Base-by-base conservation (phyloP, 2,329 filamentous ascomycete species). In the Zasmidium cellare region DNA sequence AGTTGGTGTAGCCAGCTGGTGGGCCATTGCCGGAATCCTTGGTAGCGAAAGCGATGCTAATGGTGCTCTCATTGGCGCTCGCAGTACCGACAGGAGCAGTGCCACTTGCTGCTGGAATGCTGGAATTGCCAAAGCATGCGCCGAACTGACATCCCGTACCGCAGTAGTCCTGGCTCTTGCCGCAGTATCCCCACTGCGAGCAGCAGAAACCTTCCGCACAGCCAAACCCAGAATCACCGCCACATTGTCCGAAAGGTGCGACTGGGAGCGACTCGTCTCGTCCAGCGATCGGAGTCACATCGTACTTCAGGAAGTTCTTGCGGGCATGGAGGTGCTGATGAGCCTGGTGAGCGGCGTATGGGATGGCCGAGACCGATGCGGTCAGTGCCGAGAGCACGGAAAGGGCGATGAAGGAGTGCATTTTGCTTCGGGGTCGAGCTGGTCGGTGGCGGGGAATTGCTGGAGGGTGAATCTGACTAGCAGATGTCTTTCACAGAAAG, bases 121-220 rank as follows among this genome's bases (percentile, higher is more conserved):
- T 55, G 1, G 46, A 52, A 14, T 56, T 57, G n/a, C 53, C 59
- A 38, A 49, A 18, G 46, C 62, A 65, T 28, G 57, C 55, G 46
- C 62, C 62, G 28, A 57, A 53, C 47, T 71, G 69, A 61, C 67
- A 71, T 19, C 67, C 67, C 23, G 53, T 53, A 51, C 66, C 66
- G 54, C 65, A 69, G 58, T 64, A 64, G 51, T 63, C 59, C 16
- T 41, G 47, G 16, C 35, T 51, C 14, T 55, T 63, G 19, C 65
- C 66, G 48, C 66, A 68, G 63, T 64, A 68, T 31, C 66, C 65
- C n/a, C 62, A 60, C 51, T 66, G 56, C 46, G 56, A 63, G 57
- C 66, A 66, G 60, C 66, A 68, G 46, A 45, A 62, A 12, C 65
- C 63, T 12, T 56, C 48, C 11, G 31, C 53, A 50, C 66, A 67